phyloP scores from a whole-genome alignment of 2,329 filamentous ascomycete species.

The Alternaria sp. region DNA sequence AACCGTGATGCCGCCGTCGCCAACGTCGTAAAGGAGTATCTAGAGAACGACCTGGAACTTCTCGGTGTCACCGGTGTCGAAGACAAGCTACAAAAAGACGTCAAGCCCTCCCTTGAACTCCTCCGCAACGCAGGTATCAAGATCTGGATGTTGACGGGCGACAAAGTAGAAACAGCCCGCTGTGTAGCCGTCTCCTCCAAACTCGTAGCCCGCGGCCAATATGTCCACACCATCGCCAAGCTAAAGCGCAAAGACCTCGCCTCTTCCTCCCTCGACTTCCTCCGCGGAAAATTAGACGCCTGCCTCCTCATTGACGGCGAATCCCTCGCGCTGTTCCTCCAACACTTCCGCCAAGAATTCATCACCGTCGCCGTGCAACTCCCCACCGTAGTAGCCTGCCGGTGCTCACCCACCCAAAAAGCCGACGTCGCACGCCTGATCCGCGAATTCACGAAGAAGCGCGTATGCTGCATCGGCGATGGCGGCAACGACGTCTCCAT shows the following conservation, averaged over 20 bases:
- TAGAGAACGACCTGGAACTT: constrained; percentile 89
- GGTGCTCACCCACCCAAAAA: constrained; percentile 96
- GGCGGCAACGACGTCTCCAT: constrained; percentile 98
- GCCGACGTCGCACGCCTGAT: constrained; percentile 92
- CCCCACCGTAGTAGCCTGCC: constrained; percentile 92
- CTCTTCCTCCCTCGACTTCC: constrained; percentile 85
- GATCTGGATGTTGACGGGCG: constrained; percentile 99
- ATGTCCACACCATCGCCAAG: constrained; percentile 91
- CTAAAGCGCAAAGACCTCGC: constrained; percentile 83
- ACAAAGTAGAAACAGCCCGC: constrained; percentile 96
- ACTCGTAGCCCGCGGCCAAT: constrained; percentile 89
- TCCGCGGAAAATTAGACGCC: constrained; percentile 82
- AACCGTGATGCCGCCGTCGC: constrained; percentile 84
- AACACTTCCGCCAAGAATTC: constrained; percentile 82
- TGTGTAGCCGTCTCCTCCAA: constrained; percentile 96
- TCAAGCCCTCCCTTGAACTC: constrained; percentile 93
- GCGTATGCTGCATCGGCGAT: constrained; percentile 96
- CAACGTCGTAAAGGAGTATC: constrained; percentile 75
- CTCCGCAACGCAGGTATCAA: constrained; percentile 97
- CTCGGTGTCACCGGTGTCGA: constrained; percentile 98
- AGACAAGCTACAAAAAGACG: constrained; percentile 93
- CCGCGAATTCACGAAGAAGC: constrained; percentile 88
- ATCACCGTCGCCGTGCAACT: constrained; percentile 86
- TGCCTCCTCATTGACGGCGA: constrained; percentile 96
- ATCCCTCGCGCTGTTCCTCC: constrained; percentile 81